Evolutionary conservation across 768 basidiomycete species (phyloP), one percentile per base, ranked within the genome.

Genomic region (Arthromyces matolae): DNA sequence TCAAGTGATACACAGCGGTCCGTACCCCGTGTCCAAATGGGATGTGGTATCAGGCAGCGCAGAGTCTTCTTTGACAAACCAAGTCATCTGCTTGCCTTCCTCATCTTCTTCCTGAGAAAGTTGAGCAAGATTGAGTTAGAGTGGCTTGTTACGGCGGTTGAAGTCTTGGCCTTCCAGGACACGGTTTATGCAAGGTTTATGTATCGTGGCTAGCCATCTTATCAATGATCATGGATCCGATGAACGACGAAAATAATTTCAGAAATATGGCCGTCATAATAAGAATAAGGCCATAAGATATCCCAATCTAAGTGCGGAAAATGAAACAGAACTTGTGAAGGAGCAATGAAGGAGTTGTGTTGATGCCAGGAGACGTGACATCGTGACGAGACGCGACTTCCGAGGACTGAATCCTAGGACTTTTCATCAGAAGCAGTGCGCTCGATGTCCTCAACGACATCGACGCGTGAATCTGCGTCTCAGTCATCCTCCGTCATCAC

Each of bases 371-470:
- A 18, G 19, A 24, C 32, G 42, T 29, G 29, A 33, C 38, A 19
- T 33, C n/a, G 47, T 34, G 24, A 52, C 29, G 28, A 18, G 32
- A 29, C 22, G 13, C 47, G 48, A 45, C 48, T 46, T 37, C 9
- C 16, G n/a, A 34, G 31, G 2, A 25, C 16, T 7, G 12, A 12
- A 8, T 12, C n/a, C 32, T 19, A 38, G 20, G 37, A 8, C 19
- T 23, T 7, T 24, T 7, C 6, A 43, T 3, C n/a, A 2, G 31
- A 16, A 36, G 37, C 35, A n/a, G 22, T 13, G 28, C 25, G 49
- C 29, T 28, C 31, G 27, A 49, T 51, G 50, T 47, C 56, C n/a
- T 42, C 47, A 14, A 47, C 50, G 44, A 47, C 22, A 10, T 46
- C 41, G 25, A 49, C 40, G 32, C 52, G 29, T 19, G 14, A 47